Base-by-base conservation (phyloP, 306 rosid genomes). In the Macrotyloma uniflorum region DNA sequence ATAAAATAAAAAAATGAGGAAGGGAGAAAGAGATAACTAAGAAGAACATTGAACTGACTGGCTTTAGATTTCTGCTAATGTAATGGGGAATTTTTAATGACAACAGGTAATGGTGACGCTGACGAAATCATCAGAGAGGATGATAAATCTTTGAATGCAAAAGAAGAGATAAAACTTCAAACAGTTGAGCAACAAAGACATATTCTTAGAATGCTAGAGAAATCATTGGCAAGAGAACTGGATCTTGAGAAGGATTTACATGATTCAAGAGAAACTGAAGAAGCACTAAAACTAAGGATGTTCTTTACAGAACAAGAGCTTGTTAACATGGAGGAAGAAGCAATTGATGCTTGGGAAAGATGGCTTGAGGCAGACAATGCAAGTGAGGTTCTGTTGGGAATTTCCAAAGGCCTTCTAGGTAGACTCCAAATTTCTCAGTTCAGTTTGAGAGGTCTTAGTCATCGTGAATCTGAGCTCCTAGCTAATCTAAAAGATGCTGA, bases 141-240 rank as follows among this genome's bases (percentile, higher is more conserved):
- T 53, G 85, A 63, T 78, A 76, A 85, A 53, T 61, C 77, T 70
- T 66, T 77, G 55, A 68, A 83, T 67, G 70, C 42, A 63, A 84
- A 78, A 50, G 55, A 80, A 20, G 73, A 57, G 73, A 81, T 86
- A 76, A 83, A 91, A 16, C 80, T 90, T 88, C 92, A 87, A 68
- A 90, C 96, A 43, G 79, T 76, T 72, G 96, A 84, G 75, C 92
- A 88, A 70, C 93, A 87, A 81, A 91, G 88, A 63, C 73, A 83
- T 78, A 81, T 93, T 72, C 83, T 93, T 76, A 90, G 91, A 87
- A 81, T 87, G 91, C 88, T 91, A 18, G 97, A 93, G 84, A 91
- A 87, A 76, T 83, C 97, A 51, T 80, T 91, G 85, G 93, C 92
- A 23, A 87, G 86, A 78, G 98, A 91, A 72, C 84, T 93, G 75